Evolutionary conservation across 1,284 basidiomycete species (phyloP), one percentile per base, ranked within the genome.

Genomic region (Phenoliferia sp.): DNA sequence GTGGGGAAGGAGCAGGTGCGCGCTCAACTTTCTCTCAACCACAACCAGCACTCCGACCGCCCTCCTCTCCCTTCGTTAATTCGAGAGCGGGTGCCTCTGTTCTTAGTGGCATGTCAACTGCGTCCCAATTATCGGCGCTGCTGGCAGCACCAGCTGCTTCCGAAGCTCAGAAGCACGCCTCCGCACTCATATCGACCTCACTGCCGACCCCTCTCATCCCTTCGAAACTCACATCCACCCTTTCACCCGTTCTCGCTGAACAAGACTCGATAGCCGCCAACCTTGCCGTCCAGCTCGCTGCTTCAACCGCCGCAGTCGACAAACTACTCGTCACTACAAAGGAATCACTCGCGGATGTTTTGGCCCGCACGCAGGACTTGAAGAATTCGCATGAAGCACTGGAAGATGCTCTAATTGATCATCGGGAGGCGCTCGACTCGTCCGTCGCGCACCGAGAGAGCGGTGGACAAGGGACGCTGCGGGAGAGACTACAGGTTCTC

Each of bases 401-500:
- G 28, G 59, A 65, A 39, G 64, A 65, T 44, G 59, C 52, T 2
- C 17, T 65, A 31, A 65, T 65, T 5, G 64, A 65, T 44, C 59
- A 65, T 36, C 28, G 34, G 4, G 64, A 65, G 39, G 52, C 44
- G n/a, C 36, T 65, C 22, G 64, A 59, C 0, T 61, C 59, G 34
- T 44, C 59, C 2, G 34, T n/a, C 35, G 26, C 62, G 36, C 35
- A 64, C 29, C 19, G 44, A 19, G 63, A 50, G 7, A 55, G 34
- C 28, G 59, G 26, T 31, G 31, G 32, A 22, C 28, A 19, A 19
- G 52, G 86, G 1, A 89, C 88, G 1, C 80, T 92, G 16, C 81
- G 94, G n/a, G 90, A 94, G 79, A 87, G 87, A 50, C 82, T 93
- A 68, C 90, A 94, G 76, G 84, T 83, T 0, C 79, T 90, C 65